Evolutionary conservation across 331 rosid species (phyloP).

Genomic region (Spiraea crenata): DNA sequence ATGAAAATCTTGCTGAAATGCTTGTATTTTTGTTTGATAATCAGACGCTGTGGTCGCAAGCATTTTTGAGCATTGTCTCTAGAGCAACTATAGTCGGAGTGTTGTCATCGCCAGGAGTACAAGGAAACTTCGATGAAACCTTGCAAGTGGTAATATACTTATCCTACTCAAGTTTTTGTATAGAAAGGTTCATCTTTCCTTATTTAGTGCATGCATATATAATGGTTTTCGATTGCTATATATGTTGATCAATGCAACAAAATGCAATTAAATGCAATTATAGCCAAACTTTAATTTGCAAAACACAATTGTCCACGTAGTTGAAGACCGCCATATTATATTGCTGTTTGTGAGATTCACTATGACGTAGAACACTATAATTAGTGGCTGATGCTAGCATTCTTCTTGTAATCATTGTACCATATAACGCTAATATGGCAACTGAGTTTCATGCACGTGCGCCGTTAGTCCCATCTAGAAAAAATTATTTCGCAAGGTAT

Average conservation of each 20-base stretch:
- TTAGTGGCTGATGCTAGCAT: not conserved
- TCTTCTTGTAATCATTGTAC: not conserved
- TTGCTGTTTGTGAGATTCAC: not conserved
- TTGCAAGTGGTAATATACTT: slow-evolving; percentile 54
- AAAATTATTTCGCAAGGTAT: slow-evolving; percentile 55
- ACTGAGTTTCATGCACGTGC: slow-evolving; percentile 53
- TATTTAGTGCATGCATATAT: not conserved
- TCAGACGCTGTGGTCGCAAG: slow-evolving; percentile 50
- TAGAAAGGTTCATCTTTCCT: not conserved
- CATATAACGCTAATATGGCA: slow-evolving; percentile 15
- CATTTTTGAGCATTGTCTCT: slow-evolving; percentile 51
- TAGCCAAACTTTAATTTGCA: too few relatives aligned
- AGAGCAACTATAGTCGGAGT: slow-evolving; percentile 35
- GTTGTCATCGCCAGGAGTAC: slow-evolving; percentile 30
- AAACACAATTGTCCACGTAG: too few relatives aligned
- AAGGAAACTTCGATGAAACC: slow-evolving; percentile 41
- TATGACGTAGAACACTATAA: not conserved
- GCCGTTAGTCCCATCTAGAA: slow-evolving; percentile 40
- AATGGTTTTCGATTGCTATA: too few relatives aligned
- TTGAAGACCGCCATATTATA: too few relatives aligned
- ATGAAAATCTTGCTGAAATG: too few relatives aligned
- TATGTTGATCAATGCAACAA: not conserved
- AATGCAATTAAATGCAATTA: too few relatives aligned
- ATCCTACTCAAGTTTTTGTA: too few relatives aligned
- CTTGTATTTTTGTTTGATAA: not conserved